phyloP scores from a whole-genome alignment of 495 filamentous ascomycete genomes.

The Delitschia confertaspora region DNA sequence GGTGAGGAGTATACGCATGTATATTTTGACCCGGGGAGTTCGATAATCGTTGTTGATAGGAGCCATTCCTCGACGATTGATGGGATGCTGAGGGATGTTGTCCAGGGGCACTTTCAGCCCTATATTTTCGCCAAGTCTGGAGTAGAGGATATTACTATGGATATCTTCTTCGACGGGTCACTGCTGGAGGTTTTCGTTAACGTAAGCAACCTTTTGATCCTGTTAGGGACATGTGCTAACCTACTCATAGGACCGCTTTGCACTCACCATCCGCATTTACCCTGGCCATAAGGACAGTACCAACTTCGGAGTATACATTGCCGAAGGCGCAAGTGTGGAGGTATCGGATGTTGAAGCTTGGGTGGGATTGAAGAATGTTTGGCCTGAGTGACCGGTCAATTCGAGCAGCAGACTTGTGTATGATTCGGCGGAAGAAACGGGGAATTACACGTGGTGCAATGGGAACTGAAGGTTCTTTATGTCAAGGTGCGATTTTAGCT shows the following conservation, averaged over 20 bases:
- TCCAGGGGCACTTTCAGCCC: constrained; percentile 33
- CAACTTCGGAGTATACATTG: constrained; percentile 32
- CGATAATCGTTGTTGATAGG: constrained; percentile 34
- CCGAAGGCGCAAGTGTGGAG: constrained; percentile 21
- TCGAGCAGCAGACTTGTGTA: constrained; percentile 32
- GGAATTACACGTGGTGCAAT: constrained; percentile 36
- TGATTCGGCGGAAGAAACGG: constrained; percentile 33
- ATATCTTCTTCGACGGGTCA: constrained; percentile 34
- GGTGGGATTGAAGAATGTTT: constrained; percentile 27
- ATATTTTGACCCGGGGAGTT: constrained; percentile 30
- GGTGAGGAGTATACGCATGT: constrained; percentile 35
- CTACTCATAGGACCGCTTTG: constrained; percentile 29
- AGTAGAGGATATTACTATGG: constrained; percentile 29
- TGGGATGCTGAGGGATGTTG: constrained; percentile 28
- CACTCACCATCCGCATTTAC: constrained; percentile 35
- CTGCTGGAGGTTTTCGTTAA: constrained; percentile 35
- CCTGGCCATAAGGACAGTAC: constrained; percentile 29
- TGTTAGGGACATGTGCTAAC: constrained; percentile 1
- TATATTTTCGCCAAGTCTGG: constrained; percentile 24
- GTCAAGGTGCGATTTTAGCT: too few relatives aligned
- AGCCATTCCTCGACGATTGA: constrained; percentile 28
- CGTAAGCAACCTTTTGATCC: constrained; percentile 8
- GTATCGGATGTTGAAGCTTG: constrained; percentile 27
- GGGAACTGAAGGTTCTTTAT: constrained; percentile 31
- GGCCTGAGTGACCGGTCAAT: constrained; percentile 31